Percentiles rank a stretch among this genome's conserved stretches.
Evolutionary conservation across 2,329 filamentous ascomycete genomes (phyloP).

Genomic region (Keithomyces neogunnii): DNA sequence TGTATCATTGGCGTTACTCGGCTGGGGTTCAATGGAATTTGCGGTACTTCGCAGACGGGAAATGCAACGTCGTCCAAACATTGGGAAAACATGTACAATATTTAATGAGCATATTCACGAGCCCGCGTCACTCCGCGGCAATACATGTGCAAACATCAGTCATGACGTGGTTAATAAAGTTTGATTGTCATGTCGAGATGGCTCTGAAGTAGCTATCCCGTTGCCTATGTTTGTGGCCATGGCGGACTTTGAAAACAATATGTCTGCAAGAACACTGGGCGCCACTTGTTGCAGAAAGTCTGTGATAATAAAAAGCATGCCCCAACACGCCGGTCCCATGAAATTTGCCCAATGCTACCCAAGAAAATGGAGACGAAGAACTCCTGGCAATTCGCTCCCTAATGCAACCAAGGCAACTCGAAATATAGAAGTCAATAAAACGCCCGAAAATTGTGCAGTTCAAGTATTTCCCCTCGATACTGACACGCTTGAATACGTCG

Average conservation of each 20-base stretch:
- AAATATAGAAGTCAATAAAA: conserved; percentile 3
- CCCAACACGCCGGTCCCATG: background rate
- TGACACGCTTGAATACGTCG: background rate
- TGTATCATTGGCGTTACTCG: conserved; percentile 3
- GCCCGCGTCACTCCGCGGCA: too few species aligned
- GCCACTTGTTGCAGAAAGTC: too few species aligned
- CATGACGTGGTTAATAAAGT: background rate
- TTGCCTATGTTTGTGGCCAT: too few species aligned
- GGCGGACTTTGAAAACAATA: too few species aligned
- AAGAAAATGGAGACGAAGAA: conserved; percentile 7
- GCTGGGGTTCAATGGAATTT: background rate
- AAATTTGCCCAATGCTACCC: background rate
- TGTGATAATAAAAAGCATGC: background rate
- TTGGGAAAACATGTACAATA: background rate
- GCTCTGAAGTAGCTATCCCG: background rate
- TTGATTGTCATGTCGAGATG: background rate
- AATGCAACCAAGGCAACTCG: conserved; percentile 9
- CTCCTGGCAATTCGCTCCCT: conserved; percentile 5
- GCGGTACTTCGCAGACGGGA: background rate
- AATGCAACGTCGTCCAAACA: background rate
- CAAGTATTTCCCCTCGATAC: background rate
- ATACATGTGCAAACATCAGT: background rate
- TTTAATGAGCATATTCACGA: background rate
- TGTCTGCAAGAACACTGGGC: too few species aligned
- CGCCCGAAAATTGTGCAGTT: background rate